phyloP scores from a whole-genome alignment of 352 stramenopile genomes.

The Phytophthora sp. region DNA sequence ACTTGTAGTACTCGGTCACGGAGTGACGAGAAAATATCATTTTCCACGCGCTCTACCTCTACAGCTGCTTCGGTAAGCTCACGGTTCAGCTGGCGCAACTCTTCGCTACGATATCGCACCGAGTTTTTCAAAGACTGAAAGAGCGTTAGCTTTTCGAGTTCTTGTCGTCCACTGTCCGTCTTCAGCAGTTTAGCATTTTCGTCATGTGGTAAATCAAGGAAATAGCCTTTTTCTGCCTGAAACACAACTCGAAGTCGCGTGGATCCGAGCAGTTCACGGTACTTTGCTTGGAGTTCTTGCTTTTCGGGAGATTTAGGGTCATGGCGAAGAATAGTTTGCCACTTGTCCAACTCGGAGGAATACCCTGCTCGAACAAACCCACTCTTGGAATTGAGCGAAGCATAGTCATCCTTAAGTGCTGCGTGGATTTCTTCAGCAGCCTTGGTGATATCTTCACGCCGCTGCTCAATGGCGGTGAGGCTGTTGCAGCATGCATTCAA shows the following conservation, averaged over 20 bases:
- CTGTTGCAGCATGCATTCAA: constrained; percentile 30
- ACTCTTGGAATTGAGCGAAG: constrained; percentile 60
- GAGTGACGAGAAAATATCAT: constrained; percentile 59
- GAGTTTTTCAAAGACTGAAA: constrained; percentile 77
- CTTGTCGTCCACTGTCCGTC: constrained; percentile 14
- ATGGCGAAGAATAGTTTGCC: constrained; percentile 52
- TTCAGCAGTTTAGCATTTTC: constrained; percentile 56
- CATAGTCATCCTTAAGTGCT: constrained; percentile 69
- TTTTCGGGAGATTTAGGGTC: constrained; percentile 49
- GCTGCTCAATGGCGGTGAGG: constrained; percentile 19
- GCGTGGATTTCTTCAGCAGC: constrained; percentile 51
- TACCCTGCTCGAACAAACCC: constrained; percentile 69
- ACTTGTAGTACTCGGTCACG: constrained; percentile 40
- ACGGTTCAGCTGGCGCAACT: constrained; percentile 65
- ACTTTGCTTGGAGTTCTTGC: constrained; percentile 61
- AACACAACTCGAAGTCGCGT: constrained; percentile 65
- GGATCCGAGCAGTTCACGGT: constrained; percentile 57
- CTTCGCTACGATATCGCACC: constrained; percentile 68
- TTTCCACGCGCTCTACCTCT: constrained; percentile 61
- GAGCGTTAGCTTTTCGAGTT: constrained; percentile 47
- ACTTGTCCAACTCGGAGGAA: constrained; percentile 63
- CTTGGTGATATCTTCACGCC: constrained; percentile 22
- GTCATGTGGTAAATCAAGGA: constrained; percentile 70
- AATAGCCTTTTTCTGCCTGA: constrained; percentile 68
- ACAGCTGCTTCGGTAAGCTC: constrained; percentile 60